These are phyloP conservation scores for Naganishia vaughanmartiniae DNA, from an alignment of 768 basidiomycete species.

Conservation along the genomic window DNA sequence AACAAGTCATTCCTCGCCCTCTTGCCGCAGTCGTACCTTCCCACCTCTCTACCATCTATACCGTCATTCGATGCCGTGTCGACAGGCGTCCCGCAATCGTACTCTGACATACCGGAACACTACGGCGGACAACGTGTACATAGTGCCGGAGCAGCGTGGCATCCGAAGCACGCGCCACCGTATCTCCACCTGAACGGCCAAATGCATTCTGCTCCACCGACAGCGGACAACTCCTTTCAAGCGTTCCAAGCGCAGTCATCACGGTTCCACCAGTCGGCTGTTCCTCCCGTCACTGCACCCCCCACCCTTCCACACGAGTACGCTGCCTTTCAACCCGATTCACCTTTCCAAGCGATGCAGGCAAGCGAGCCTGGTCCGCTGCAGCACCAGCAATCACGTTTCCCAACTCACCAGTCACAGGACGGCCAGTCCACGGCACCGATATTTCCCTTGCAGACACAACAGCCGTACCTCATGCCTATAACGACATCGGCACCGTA, in stretches of 20 bases:
- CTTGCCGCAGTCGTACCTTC: background rate
- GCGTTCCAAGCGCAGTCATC: background rate
- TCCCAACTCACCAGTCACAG: background rate
- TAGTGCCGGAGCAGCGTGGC: background rate
- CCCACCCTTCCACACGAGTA: background rate
- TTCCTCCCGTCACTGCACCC: constrained; percentile 8
- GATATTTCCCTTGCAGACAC: background rate
- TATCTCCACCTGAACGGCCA: background rate
- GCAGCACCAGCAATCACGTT: background rate
- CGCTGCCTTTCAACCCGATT: background rate
- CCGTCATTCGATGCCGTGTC: background rate
- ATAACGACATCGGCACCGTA: background rate
- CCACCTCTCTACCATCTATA: background rate
- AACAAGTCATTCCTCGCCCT: constrained; percentile 10
- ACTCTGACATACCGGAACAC: background rate
- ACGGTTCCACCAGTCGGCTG: background rate
- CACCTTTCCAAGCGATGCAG: background rate
- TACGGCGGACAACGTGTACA: background rate
- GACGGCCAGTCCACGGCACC: background rate
- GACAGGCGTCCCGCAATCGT: background rate
- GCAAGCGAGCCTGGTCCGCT: background rate
- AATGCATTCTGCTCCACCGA: constrained; percentile 10
- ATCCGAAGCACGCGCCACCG: background rate
- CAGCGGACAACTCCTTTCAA: background rate
- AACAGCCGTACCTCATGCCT: background rate